Evolutionary conservation across 148 eudicot species (phyloP).

Genomic region (Amaranthus cruentus): DNA sequence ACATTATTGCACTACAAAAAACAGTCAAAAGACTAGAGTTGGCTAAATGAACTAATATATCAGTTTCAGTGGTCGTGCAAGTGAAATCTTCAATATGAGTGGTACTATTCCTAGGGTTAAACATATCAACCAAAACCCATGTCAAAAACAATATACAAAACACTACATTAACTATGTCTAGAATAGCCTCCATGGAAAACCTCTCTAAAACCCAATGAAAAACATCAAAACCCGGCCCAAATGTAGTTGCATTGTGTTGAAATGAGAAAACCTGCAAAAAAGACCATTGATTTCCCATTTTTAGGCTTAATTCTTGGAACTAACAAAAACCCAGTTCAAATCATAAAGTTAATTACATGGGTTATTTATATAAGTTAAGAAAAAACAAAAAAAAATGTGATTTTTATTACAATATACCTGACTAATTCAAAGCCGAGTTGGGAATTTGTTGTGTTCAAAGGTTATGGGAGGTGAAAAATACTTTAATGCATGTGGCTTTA

Average conservation of each 20-base stretch:
- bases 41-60: slow-evolving; percentile 9
- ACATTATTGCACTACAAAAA: slow-evolving; percentile 34
- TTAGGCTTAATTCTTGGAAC: slow-evolving; percentile 4
- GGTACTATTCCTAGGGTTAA: slow-evolving; percentile 25
- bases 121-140: slow-evolving; percentile 52
- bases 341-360: background rate
- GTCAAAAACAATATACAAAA: slow-evolving; percentile 46
- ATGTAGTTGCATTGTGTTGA: slow-evolving; percentile 18
- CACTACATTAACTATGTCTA: slow-evolving; percentile 42
- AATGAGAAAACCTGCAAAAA: slow-evolving; percentile 23
- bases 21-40: slow-evolving; percentile 33
- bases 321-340: slow-evolving; percentile 13
- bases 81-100: background rate
- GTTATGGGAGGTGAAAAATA: background rate
- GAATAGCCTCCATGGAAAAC: slow-evolving; percentile 38
- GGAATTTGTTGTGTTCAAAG: slow-evolving; percentile 4
- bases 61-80: too few species aligned
- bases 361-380: background rate
- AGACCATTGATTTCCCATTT: background rate
- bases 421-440: slow-evolving; percentile 2
- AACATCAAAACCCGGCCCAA: slow-evolving; percentile 10
- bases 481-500: slow-evolving; percentile 22
- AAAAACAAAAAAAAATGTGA: background rate
- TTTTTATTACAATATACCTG: slow-evolving; percentile 7
- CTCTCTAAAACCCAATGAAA: slow-evolving; percentile 24